Conservation (phyloP, 306 rosid genomes). For the Pachyrhizus erosus region DNA sequence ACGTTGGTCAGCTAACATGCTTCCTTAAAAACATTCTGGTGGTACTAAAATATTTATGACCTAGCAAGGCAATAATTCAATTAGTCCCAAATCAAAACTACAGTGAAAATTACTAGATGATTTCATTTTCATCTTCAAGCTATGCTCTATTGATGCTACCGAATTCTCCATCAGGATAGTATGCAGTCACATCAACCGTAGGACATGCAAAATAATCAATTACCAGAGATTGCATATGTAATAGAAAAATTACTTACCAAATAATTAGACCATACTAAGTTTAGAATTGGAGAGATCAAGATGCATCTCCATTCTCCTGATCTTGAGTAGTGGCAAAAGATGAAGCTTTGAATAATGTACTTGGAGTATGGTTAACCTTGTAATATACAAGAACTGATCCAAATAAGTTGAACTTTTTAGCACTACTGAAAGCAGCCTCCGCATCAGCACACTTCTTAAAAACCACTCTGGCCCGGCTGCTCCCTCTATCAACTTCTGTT, state of each 20-base stretch:
- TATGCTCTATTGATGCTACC: constrained; percentile 3
- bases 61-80: constrained; percentile 25
- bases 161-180: not conserved
- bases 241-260: constrained; percentile 49
- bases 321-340: constrained; percentile 60
- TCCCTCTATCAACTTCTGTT: constrained; percentile 84
- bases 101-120: not conserved
- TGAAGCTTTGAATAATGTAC: constrained; percentile 67
- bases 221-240: constrained; percentile 14
- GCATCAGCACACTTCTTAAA: constrained; percentile 82
- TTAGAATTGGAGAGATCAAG: constrained; percentile 69
- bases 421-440: constrained; percentile 78
- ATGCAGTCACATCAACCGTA: not conserved
- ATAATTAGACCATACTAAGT: constrained; percentile 55
- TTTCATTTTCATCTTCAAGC: constrained; percentile 8
- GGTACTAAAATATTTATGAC: constrained; percentile 35
- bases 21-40: constrained; percentile 17
- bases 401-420: constrained; percentile 84
- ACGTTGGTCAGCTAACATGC: constrained; percentile 15
- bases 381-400: constrained; percentile 76
- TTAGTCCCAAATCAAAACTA: constrained; percentile 35
- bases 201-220: constrained; percentile 12
- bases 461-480: constrained; percentile 89
- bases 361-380: constrained; percentile 80
- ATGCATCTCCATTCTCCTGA: constrained; percentile 65